Evolutionary conservation across 345 rosid species (phyloP).

Genomic region (Sisymbrium irio): DNA sequence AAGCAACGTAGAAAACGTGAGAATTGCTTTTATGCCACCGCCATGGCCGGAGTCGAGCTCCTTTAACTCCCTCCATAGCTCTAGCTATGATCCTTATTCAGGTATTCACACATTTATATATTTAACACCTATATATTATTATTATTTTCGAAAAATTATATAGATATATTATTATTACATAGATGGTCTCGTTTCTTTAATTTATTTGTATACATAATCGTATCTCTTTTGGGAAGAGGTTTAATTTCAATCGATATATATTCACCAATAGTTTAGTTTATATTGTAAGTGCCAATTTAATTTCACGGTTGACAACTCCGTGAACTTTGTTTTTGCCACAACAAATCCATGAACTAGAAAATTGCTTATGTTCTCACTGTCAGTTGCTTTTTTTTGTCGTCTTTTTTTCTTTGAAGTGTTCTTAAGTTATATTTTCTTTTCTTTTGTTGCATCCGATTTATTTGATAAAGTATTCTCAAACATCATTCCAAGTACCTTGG

Average conservation of each 20-base stretch:
- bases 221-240: neutral
- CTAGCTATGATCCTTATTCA: slow-evolving; percentile 54
- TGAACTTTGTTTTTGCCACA: neutral
- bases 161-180: neutral
- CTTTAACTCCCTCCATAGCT: slow-evolving; percentile 62
- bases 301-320: neutral
- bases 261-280: neutral
- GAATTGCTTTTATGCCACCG: slow-evolving; percentile 27
- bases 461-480: neutral
- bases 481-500: slow-evolving; percentile 23
- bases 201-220: neutral
- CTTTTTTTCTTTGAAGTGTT: neutral
- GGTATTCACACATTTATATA: slow-evolving; percentile 39
- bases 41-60: slow-evolving; percentile 38
- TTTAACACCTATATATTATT: neutral
- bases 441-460: neutral
- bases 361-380: neutral
- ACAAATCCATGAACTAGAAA: neutral
- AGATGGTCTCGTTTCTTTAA: neutral
- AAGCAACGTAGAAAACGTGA: slow-evolving; percentile 28
- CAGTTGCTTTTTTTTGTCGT: neutral
- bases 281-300: neutral
- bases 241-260: neutral
- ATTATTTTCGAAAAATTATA: no score
- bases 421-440: neutral